Base-by-base conservation (phyloP, 176 grass and related monocot species). In the Leersia perrieri region DNA sequence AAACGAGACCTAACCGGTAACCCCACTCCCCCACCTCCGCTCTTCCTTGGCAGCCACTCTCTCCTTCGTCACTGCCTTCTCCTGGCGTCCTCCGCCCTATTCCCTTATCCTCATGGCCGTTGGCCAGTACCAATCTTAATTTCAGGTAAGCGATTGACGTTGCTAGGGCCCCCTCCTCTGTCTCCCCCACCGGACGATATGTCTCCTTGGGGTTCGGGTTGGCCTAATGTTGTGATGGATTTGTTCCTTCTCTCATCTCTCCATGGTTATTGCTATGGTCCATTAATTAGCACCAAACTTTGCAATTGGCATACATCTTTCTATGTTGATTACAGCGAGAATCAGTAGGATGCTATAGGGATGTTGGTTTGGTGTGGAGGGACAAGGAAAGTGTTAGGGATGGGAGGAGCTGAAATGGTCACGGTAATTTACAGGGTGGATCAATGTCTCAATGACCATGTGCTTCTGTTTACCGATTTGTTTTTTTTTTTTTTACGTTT, bases 71-170 rank as follows among this genome's bases (percentile, higher is more conserved):
- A n/a, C n/a, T n/a, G n/a, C n/a, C n/a, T n/a, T n/a, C n/a, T n/a
- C n/a, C n/a, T n/a, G n/a, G 36, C 36, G 7, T 3, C 36, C 36
- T 1, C 36, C 4, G 36, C 36, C 36, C 3, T 90, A 76, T 87
- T 95, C 83, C 72, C 0, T 86, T 47, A 20, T 73, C 36, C 5
- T 39, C 36, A 5, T 39, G 1, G 80, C 79, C 42, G 64, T 79
- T 11, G 96, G 96, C 62, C 96, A 95, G 66, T 93, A 82, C 74
- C 90, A n/a, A n/a, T n/a, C n/a, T 99, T 44, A 99, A 99, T 78
- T 93, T 95, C 88, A 99, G 84, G 96, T 99, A 73, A 99, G 90
- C 39, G 33, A 6, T 0, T 11, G 60, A 66, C 18, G 22, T 53
- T 20, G 18, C 39, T 60, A 74, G 12, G 1, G 16, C 49, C 18